These are phyloP conservation scores for Pichia sp. DNA, from an alignment of 1,139 yeast genomes.

Conservation along the genomic window DNA sequence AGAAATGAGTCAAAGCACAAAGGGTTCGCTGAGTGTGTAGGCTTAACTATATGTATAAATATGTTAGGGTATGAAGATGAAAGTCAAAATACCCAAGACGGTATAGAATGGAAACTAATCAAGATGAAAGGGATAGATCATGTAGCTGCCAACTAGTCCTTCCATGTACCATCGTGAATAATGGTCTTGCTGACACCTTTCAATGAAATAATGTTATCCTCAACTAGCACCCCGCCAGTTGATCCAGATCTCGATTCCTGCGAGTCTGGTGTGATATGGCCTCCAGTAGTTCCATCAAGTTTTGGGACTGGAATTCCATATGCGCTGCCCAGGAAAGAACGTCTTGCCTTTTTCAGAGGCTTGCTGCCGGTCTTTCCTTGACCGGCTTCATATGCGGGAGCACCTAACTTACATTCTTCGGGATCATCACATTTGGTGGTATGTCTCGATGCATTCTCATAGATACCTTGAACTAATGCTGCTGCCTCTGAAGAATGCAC, in stretches of 20 bases:
- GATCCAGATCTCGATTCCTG: conserved; percentile 3
- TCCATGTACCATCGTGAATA: conserved; percentile 30
- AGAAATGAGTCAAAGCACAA: too few relatives aligned
- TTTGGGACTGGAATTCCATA: conserved; percentile 16
- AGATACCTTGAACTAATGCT: conserved; percentile 32
- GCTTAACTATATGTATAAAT: too few relatives aligned
- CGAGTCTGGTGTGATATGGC: not conserved
- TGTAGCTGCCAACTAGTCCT: not conserved
- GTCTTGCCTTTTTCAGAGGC: conserved; percentile 4
- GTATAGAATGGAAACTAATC: too few relatives aligned
- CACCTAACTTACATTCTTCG: conserved; percentile 6
- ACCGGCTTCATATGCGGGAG: too few relatives aligned
- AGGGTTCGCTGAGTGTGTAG: too few relatives aligned
- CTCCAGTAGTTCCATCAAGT: not conserved
- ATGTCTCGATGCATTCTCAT: conserved; percentile 21
- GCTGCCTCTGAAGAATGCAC: conserved; percentile 46
- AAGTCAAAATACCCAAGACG: too few relatives aligned
- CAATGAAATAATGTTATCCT: conserved; percentile 66
- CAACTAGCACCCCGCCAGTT: conserved; percentile 51
- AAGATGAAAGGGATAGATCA: not conserved
- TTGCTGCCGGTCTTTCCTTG: not conserved
- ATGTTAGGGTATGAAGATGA: too few relatives aligned
- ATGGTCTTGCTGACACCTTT: conserved; percentile 85
- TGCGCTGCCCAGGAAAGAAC: conserved; percentile 7
- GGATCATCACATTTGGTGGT: conserved; percentile 8